phyloP scores from a whole-genome alignment of 176 grass and related monocot genomes.

The Aegilops umbellulata region DNA sequence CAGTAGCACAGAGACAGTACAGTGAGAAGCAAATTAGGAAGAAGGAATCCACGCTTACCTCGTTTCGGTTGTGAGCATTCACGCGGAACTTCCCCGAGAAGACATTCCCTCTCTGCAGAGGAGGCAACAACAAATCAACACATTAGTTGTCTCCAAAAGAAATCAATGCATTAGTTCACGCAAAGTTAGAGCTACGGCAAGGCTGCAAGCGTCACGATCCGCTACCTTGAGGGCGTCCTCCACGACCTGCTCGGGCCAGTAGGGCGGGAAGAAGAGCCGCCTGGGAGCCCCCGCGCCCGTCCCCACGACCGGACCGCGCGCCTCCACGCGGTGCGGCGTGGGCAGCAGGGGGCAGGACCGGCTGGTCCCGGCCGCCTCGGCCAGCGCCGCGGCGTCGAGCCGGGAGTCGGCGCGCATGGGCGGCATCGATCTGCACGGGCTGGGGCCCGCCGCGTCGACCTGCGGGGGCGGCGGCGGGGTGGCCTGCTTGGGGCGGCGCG shows the following conservation, averaged over 20 bases:
- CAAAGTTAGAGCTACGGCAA: background rate
- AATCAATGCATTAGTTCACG: background rate
- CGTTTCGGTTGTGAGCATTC: constrained; percentile 79
- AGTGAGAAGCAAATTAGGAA: background rate
- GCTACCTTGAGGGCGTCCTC: constrained; percentile 77
- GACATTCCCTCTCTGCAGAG: constrained; percentile 59
- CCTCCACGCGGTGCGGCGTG: constrained; percentile 17
- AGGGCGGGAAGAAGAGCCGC: constrained; percentile 60
- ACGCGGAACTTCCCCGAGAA: constrained; percentile 78
- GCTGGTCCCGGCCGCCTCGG: constrained; percentile 40
- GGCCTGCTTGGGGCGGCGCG: constrained; percentile 53
- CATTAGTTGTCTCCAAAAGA: background rate
- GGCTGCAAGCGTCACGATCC: background rate
- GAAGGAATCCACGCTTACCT: constrained; percentile 33
- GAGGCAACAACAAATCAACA: background rate
- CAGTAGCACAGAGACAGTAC: background rate
- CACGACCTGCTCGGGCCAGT: constrained; percentile 62
- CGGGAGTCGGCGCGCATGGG: constrained; percentile 35
- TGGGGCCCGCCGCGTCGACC: constrained; percentile 35
- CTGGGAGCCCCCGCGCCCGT: background rate
- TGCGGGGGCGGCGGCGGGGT: background rate
- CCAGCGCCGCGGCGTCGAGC: constrained; percentile 14
- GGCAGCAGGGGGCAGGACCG: constrained; percentile 56
- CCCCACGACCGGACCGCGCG: background rate
- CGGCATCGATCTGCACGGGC: constrained; percentile 71